These are phyloP conservation scores for Diplotaxis tenuifolia DNA, from an alignment of 345 rosid species.

Conservation along the genomic window DNA sequence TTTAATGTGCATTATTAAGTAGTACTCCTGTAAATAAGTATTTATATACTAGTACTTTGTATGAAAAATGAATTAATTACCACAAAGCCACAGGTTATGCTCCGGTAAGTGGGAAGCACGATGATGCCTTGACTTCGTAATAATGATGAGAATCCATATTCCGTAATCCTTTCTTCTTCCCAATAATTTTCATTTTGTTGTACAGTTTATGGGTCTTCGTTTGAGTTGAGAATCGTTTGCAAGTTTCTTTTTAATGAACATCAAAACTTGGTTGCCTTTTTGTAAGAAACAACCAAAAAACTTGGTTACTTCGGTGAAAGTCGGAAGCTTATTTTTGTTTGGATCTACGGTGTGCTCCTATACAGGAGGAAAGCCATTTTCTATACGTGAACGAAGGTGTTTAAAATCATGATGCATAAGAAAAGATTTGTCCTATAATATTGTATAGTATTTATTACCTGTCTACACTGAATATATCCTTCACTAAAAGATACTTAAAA, in stretches of 20 bases:
- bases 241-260: not conserved
- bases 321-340: not conserved
- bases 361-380: no score
- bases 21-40: no score
- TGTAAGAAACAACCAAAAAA: not conserved
- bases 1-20: no score
- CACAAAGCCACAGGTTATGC: constrained; percentile 10
- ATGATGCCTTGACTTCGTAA: constrained; percentile 26
- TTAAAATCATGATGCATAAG: not conserved
- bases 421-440: not conserved
- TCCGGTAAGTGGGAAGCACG: constrained; percentile 37
- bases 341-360: not conserved
- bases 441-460: not conserved
- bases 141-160: constrained; percentile 9
- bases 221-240: constrained; percentile 4
- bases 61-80: not conserved
- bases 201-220: not conserved
- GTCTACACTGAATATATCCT: not conserved
- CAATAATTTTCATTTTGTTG: not conserved
- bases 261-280: not conserved
- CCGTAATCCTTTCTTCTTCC: not conserved
- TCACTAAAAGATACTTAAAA: not conserved
- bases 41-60: no score
- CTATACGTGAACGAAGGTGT: not conserved
- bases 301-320: not conserved